Evolutionary conservation across 352 stramenopile genomes (phyloP).

Genomic region (Phytopythium ostracodes): DNA sequence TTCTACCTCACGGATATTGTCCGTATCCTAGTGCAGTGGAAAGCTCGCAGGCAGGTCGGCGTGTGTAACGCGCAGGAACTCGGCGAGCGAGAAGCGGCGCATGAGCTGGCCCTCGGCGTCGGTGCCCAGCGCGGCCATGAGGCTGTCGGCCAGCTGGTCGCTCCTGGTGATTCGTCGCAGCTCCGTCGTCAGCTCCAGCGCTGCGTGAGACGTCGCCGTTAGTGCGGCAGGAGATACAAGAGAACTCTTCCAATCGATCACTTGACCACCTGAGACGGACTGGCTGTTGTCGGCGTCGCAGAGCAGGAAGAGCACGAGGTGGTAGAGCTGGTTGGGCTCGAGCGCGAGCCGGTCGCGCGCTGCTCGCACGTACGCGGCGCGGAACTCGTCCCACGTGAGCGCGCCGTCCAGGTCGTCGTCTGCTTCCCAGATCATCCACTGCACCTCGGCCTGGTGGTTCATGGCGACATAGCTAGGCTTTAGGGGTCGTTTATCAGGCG

Average conservation of each 20-base stretch:
- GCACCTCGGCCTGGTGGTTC: conserved; percentile 70
- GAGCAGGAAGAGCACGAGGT: conserved; percentile 94
- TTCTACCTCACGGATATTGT: neutral
- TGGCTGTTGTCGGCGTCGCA: conserved; percentile 89
- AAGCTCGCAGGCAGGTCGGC: conserved; percentile 35
- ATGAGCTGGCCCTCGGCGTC: conserved; percentile 39
- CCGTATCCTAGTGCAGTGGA: conserved; percentile 17
- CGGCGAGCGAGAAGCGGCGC: conserved; percentile 41
- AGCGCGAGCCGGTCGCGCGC: conserved; percentile 89
- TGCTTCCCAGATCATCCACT: conserved; percentile 97
- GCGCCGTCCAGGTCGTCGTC: conserved; percentile 94
- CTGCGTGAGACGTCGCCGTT: conserved; percentile 13
- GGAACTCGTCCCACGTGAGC: conserved; percentile 92
- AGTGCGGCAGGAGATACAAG: neutral
- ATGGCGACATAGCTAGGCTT: no score
- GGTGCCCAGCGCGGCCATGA: conserved; percentile 32
- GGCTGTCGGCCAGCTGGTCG: conserved; percentile 31
- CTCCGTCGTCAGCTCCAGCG: conserved; percentile 42
- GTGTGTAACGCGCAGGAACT: conserved; percentile 46
- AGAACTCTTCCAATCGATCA: neutral
- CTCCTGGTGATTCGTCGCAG: conserved; percentile 41
- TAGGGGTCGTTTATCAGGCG: neutral
- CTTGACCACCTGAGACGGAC: conserved; percentile 71
- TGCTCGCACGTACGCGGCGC: conserved; percentile 89
- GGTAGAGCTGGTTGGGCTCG: conserved; percentile 92